Evolutionary conservation across 2,329 filamentous ascomycete species (phyloP).

Genomic region (Cladosporium cucumerinum): DNA sequence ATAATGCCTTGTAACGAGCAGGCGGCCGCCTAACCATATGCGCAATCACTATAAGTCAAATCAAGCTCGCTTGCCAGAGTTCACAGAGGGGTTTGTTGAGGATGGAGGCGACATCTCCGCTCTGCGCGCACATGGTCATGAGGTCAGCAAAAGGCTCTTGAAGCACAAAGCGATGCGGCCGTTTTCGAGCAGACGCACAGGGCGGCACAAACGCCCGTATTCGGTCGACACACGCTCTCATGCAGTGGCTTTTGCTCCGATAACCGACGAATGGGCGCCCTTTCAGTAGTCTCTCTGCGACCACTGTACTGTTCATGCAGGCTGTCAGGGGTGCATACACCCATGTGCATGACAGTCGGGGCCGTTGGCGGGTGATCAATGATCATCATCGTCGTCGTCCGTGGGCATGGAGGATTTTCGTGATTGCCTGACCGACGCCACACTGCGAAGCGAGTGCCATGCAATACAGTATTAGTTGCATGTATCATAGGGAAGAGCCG

Average conservation of each 20-base stretch:
- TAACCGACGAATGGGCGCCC: constrained; percentile 11
- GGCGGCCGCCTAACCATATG: neutral
- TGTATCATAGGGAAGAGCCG: neutral
- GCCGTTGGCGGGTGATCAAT: constrained; percentile 6
- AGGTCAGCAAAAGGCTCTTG: neutral
- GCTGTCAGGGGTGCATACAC: constrained; percentile 16
- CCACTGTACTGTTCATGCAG: constrained; percentile 1
- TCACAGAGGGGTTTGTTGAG: neutral
- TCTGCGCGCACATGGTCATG: neutral
- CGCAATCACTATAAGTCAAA: neutral
- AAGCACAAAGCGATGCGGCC: neutral
- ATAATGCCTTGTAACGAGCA: neutral
- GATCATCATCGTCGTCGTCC: neutral
- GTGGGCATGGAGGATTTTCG: neutral
- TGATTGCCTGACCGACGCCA: neutral
- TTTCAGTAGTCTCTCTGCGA: neutral
- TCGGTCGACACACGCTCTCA: neutral
- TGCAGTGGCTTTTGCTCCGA: constrained; percentile 3
- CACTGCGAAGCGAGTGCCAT: neutral
- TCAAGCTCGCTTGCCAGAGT: neutral
- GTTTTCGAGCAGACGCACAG: neutral
- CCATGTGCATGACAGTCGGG: neutral
- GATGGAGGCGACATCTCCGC: neutral
- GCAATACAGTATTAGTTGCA: neutral
- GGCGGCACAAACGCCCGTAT: neutral